Evolutionary conservation across 2,329 filamentous ascomycete species (phyloP).

Genomic region (Clonostachys rosea): DNA sequence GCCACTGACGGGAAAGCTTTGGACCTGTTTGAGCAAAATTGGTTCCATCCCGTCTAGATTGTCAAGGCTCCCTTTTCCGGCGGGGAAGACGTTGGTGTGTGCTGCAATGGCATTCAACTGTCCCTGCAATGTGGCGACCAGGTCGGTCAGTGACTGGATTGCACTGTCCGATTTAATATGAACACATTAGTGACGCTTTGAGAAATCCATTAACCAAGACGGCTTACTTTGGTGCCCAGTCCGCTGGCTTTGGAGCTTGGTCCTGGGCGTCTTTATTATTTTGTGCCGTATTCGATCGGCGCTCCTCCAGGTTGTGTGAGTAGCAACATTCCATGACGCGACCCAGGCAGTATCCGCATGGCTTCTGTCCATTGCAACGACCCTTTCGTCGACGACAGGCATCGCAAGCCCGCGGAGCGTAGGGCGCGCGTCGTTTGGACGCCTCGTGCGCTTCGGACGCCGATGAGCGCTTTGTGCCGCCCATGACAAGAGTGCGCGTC

Average conservation of each 20-base stretch:
- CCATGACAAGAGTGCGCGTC: too few species aligned
- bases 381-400: conserved; percentile 14
- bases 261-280: too few species aligned
- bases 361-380: conserved; percentile 12
- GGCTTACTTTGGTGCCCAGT: too few species aligned
- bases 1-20: too few species aligned
- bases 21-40: too few species aligned
- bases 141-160: conserved; percentile 2
- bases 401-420: conserved; percentile 13
- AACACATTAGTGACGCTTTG: background rate
- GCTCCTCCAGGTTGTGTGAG: conserved; percentile 1
- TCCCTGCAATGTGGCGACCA: conserved; percentile 2
- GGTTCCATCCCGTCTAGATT: background rate
- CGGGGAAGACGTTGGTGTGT: background rate
- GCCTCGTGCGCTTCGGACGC: too few species aligned
- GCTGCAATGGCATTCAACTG: conserved; percentile 4
- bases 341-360: conserved; percentile 9
- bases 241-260: too few species aligned
- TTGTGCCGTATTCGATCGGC: background rate
- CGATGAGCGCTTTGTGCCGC: too few species aligned
- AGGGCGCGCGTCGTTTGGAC: conserved; percentile 8
- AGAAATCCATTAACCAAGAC: too few species aligned
- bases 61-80: background rate
- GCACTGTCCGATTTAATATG: conserved; percentile 1
- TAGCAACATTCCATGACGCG: conserved; percentile 8